Evolutionary conservation across 2,329 filamentous ascomycete species (phyloP).

Genomic region (Sclerotiophoma versabilis): DNA sequence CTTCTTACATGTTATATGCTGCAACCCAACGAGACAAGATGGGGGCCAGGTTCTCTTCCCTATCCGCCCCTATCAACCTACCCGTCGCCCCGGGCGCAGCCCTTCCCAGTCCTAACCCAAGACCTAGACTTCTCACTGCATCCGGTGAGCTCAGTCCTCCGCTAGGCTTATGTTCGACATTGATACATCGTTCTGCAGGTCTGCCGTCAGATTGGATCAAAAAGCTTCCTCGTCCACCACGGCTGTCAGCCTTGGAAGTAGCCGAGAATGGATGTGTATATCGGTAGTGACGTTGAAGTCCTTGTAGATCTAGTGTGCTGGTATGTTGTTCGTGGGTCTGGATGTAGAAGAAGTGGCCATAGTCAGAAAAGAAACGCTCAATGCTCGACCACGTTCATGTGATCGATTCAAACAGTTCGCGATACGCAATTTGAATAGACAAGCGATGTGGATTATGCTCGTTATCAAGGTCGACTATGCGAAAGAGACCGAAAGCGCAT

Average conservation of each 20-base stretch:
- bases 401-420: background rate
- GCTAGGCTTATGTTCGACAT: background rate
- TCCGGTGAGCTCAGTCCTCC: constrained; percentile 1
- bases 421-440: background rate
- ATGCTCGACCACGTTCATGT: too few species aligned
- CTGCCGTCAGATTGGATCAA: background rate
- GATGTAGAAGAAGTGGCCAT: background rate
- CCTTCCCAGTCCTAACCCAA: too few species aligned
- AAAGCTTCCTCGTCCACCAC: constrained; percentile 5
- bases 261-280: constrained; percentile 1
- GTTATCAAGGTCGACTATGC: background rate
- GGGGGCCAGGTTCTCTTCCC: background rate
- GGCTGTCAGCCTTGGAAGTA: background rate
- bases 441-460: background rate
- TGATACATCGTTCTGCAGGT: background rate
- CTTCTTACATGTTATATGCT: background rate
- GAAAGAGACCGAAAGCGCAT: background rate
- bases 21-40: background rate
- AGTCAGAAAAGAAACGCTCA: background rate
- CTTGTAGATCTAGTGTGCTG: too few species aligned
- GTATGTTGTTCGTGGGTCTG: background rate
- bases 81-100: background rate
- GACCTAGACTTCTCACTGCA: constrained; percentile 4
- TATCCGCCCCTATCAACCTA: background rate
- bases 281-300: background rate